phyloP scores from a whole-genome alignment of 2,329 filamentous ascomycete species.

The Cordyceps cicadae region DNA sequence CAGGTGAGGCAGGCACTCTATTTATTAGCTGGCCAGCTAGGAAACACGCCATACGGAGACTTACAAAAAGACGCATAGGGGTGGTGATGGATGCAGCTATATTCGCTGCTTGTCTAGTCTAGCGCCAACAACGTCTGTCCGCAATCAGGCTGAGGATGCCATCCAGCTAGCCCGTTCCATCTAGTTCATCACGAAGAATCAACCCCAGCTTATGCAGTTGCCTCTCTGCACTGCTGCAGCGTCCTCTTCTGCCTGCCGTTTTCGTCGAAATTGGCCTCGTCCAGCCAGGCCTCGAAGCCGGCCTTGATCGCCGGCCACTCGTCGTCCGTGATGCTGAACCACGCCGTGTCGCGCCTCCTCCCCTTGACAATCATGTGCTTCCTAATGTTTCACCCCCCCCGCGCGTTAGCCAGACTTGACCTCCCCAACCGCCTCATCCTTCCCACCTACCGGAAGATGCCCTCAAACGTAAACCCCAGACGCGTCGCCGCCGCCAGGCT shows the following conservation, averaged over 20 bases:
- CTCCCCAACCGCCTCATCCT: fast-evolving
- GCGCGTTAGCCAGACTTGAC: neutral
- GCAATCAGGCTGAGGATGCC: neutral
- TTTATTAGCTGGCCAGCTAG: too few species aligned
- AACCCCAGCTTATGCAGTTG: neutral
- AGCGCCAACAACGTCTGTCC: neutral
- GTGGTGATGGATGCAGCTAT: neutral
- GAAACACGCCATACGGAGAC: neutral
- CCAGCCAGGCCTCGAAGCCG: constrained; percentile 47
- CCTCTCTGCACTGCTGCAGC: constrained; percentile 29
- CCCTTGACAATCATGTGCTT: constrained; percentile 55
- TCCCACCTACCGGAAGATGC: constrained; percentile 39
- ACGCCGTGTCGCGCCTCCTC: constrained; percentile 48
- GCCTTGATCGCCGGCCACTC: constrained; percentile 46
- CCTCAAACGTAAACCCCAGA: constrained; percentile 52
- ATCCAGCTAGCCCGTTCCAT: neutral
- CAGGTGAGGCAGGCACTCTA: too few species aligned
- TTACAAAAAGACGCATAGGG: neutral
- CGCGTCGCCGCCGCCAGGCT: constrained; percentile 47
- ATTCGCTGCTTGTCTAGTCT: too few species aligned
- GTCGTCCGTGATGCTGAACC: constrained; percentile 49
- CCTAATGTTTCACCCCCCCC: too few species aligned
- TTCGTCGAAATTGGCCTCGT: constrained; percentile 45
- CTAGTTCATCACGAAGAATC: neutral
- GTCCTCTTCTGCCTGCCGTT: constrained; percentile 41